Evolutionary conservation across 2,329 filamentous ascomycete genomes (phyloP).

Genomic region (Aaosphaeria arxii): DNA sequence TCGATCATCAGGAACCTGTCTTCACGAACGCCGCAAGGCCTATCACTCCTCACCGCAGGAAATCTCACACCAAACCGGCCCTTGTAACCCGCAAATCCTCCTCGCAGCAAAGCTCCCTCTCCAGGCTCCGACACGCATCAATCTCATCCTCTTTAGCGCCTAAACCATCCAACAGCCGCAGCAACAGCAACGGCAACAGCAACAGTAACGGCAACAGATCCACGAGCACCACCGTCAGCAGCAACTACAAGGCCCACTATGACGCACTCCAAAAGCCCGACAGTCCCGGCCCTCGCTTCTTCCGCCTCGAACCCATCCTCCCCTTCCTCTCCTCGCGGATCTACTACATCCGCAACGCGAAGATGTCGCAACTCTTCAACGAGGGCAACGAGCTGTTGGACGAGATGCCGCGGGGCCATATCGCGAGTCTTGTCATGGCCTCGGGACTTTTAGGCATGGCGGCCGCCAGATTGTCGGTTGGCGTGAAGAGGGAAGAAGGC

Average conservation of each 20-base stretch:
- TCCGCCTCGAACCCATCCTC: constrained; percentile 28
- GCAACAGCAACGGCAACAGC: constrained; percentile 4
- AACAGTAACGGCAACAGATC: neutral
- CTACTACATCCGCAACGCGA: constrained; percentile 27
- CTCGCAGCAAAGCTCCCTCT: neutral
- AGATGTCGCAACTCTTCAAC: constrained; percentile 13
- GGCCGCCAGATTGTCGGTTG: constrained; percentile 16
- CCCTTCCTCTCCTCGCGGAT: constrained; percentile 30
- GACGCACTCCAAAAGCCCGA: constrained; percentile 8
- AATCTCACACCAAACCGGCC: constrained; percentile 7
- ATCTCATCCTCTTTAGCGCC: too few species aligned
- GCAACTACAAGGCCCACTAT: too few species aligned
- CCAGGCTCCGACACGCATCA: neutral
- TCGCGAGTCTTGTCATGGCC: constrained; percentile 32
- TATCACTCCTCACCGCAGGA: constrained; percentile 9
- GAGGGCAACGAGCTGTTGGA: constrained; percentile 23
- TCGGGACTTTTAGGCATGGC: constrained; percentile 34
- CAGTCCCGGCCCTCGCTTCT: constrained; percentile 24
- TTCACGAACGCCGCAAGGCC: neutral
- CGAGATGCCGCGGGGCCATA: constrained; percentile 26
- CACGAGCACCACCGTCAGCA: constrained; percentile 1
- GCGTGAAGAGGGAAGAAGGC: constrained; percentile 12
- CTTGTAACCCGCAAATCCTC: neutral
- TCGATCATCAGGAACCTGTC: neutral
- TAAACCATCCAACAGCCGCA: constrained; percentile 13